Evolutionary conservation across 1,284 basidiomycete species (phyloP).

Genomic region (Apiotrichum siamense): DNA sequence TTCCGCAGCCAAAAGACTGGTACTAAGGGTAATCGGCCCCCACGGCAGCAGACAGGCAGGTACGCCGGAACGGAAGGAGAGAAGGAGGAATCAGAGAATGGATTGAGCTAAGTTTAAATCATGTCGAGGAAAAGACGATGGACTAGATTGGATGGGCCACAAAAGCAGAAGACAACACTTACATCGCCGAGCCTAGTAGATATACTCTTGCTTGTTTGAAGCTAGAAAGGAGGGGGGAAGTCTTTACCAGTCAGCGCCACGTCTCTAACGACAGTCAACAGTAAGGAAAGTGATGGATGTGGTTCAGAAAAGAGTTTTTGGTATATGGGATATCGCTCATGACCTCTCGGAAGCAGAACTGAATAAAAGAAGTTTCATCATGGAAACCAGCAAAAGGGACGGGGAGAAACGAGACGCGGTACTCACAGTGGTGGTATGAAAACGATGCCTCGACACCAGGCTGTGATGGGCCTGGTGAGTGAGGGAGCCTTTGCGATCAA

Average conservation of each 20-base stretch:
- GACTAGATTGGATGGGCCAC: neutral
- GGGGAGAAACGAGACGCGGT: neutral
- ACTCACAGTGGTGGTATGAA: constrained; percentile 6
- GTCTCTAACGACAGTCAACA: neutral
- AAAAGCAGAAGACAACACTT: too few relatives aligned
- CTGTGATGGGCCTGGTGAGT: constrained; percentile 8
- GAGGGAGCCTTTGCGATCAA: neutral
- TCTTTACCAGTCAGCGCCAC: constrained; percentile 8
- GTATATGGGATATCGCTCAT: constrained; percentile 44
- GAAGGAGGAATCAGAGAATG: constrained; percentile 43
- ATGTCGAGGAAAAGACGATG: constrained; percentile 19
- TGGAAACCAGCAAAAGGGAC: constrained; percentile 9
- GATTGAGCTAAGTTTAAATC: constrained; percentile 49
- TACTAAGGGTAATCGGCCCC: constrained; percentile 7
- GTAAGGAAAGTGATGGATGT: neutral
- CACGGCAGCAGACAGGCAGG: constrained; percentile 17
- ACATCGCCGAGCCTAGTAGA: too few relatives aligned
- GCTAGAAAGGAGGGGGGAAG: too few relatives aligned
- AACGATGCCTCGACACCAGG: constrained; percentile 12
- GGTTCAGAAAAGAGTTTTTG: constrained; percentile 34
- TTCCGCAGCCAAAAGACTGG: constrained; percentile 1
- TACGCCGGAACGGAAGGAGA: constrained; percentile 14
- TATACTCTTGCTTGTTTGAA: too few relatives aligned
- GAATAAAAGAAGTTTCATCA: constrained; percentile 40
- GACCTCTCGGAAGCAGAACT: constrained; percentile 48